Base-by-base conservation (phyloP, 1,284 basidiomycete genomes). In the Sanghuangporus weigelae region DNA sequence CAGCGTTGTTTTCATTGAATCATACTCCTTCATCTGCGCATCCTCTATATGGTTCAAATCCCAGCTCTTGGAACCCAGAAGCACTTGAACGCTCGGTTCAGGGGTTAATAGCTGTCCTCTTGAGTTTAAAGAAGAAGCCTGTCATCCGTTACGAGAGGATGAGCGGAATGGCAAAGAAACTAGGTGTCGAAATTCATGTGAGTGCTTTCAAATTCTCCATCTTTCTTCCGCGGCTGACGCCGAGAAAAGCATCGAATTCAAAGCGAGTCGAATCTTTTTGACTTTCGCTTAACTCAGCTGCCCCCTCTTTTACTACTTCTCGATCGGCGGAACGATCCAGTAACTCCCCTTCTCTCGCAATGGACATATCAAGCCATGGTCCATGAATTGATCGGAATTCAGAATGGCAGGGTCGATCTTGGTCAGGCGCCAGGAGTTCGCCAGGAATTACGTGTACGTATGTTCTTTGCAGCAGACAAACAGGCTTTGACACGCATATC, bases 291-390 rank as follows among this genome's bases (percentile, higher is more conserved):
- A 58, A 90, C 89, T 2, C 89, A 92, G 75, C 83, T 89, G 8
- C 81, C 89, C 1, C 90, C 92, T 10, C 71, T 92, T 48, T 76
- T 93, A 19, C 80, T 93, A 57, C 90, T 92, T 67, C 80, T 93
- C 63, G 97, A 99, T 77, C 84, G 97, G 62, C 81, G 96, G 67
- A 98, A 98, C 75, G 97, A 99, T 73, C 97, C 97, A 2, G 95
- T 99, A 14, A 99, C 97, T 0, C 97, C 97, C 3, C 77, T 99
- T n/a, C 81, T 99, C 35, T 93, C 93, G 1, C 97, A 98, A 75
- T 99, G 97, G 97, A 99, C 97, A 12, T 99, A 99, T 76, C 96
- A 99, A 75, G 97, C 97, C 1, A 98, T 99, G 96, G 96, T 98
- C 0, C 97, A 99, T 71, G 97, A 99, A 74, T 79, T 98, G 11